Percentiles rank a stretch among this genome's conserved stretches.
Conservation (phyloP, 257 asterid genomes). For the Capsicum pubescens region DNA sequence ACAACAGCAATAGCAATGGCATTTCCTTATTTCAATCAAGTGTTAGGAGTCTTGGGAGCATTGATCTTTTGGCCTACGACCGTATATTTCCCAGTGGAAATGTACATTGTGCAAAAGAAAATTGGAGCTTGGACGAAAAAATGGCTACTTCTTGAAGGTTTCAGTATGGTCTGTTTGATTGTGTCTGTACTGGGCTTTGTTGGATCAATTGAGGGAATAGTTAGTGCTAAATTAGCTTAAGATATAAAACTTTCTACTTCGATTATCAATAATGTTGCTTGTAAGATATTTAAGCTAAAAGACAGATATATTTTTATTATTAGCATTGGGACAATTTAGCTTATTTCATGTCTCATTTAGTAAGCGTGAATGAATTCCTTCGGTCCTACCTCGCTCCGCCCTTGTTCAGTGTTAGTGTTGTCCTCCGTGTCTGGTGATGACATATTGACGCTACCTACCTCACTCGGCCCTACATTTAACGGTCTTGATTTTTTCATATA, state of each 20-base stretch:
- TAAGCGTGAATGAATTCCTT: no score
- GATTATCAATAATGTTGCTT: background rate
- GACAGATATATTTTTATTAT: background rate
- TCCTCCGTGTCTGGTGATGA: no score
- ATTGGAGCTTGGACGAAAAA: constrained; percentile 57
- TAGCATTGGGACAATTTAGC: background rate
- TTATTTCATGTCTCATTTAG: background rate
- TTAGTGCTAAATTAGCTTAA: constrained; percentile 46
- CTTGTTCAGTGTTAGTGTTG: no score
- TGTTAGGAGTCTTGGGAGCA: constrained; percentile 69
- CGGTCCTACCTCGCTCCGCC: no score
- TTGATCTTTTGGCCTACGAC: constrained; percentile 70
- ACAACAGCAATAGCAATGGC: constrained; percentile 55
- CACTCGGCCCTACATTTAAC: no score
- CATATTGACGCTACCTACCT: no score
- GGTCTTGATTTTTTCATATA: no score
- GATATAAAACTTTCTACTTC: background rate
- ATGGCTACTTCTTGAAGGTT: constrained; percentile 61
- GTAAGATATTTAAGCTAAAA: background rate
- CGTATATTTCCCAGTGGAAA: constrained; percentile 69
- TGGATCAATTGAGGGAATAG: constrained; percentile 66
- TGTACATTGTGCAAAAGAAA: constrained; percentile 65
- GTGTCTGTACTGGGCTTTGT: constrained; percentile 54
- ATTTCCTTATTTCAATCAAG: constrained; percentile 74
- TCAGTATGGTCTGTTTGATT: constrained; percentile 52